Evolutionary conservation across 805 yeast genomes (phyloP).

Genomic region (Nakazawaea anatomiae): DNA sequence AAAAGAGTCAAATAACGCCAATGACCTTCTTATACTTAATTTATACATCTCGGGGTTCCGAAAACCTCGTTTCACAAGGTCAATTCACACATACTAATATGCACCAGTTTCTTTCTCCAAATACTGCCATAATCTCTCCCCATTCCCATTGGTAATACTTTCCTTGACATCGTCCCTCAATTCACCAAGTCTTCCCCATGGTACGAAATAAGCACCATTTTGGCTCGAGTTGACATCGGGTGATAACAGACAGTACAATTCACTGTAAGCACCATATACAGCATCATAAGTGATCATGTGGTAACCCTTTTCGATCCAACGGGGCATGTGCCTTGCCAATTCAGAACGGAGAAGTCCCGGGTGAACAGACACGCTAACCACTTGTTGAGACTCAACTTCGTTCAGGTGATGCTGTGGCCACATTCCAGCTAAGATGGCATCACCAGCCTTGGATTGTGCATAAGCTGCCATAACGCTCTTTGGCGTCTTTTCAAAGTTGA

Average conservation of each 20-base stretch:
- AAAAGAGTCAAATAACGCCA: too few species aligned
- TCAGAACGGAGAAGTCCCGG: conserved; percentile 27
- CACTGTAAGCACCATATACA: conserved; percentile 31
- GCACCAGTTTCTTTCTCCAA: neutral
- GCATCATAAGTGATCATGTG: conserved; percentile 13
- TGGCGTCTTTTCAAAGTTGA: neutral
- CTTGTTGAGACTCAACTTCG: conserved; percentile 18
- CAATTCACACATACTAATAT: neutral
- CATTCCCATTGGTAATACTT: neutral
- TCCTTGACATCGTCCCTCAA: conserved; percentile 14
- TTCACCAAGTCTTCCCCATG: conserved; percentile 27
- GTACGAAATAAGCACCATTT: conserved; percentile 27
- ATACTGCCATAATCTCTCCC: neutral
- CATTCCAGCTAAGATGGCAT: conserved; percentile 27
- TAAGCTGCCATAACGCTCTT: conserved; percentile 13
- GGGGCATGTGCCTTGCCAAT: neutral
- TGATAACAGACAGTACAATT: conserved; percentile 30
- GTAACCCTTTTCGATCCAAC: neutral
- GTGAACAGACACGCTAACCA: conserved; percentile 27
- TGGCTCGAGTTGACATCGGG: conserved; percentile 21
- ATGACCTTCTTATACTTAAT: too few species aligned
- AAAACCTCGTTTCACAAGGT: too few species aligned
- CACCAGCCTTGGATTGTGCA: conserved; percentile 34
- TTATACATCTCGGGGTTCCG: too few species aligned
- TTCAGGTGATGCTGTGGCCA: conserved; percentile 25